Evolutionary conservation across 192 early-diverging fungal genomes (phyloP).

Genomic region (Backusella tuberculispora): DNA sequence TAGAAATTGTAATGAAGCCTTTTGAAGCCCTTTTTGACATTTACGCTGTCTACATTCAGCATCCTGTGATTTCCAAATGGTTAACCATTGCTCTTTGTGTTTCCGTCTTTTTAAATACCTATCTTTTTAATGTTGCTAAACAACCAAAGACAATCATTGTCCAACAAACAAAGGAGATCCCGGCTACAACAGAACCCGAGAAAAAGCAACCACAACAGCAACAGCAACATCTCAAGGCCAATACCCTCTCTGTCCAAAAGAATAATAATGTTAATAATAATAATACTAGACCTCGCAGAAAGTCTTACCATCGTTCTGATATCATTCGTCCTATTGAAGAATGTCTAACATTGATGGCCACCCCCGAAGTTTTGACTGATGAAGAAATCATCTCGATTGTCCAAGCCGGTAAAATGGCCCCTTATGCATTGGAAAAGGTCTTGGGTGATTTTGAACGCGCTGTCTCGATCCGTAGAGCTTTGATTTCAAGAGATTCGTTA

Average conservation of each 20-base stretch:
- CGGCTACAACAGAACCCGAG: neutral
- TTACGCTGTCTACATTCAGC: constrained; percentile 55
- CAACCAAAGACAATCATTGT: constrained; percentile 46
- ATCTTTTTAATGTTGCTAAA: constrained; percentile 63
- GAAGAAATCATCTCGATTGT: constrained; percentile 80
- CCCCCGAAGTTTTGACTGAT: constrained; percentile 61
- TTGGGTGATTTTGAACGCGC: constrained; percentile 81
- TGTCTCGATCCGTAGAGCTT: constrained; percentile 77
- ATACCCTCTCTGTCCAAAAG: constrained; percentile 24
- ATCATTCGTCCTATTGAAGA: constrained; percentile 47
- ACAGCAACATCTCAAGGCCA: constrained; percentile 12
- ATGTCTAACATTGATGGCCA: constrained; percentile 48
- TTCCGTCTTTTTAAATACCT: constrained; percentile 60
- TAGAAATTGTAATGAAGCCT: constrained; percentile 11
- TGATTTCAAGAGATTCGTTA: constrained; percentile 70
- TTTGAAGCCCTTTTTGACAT: constrained; percentile 50
- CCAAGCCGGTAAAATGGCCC: constrained; percentile 70
- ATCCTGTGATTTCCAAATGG: constrained; percentile 62
- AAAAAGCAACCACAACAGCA: neutral
- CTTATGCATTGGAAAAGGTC: constrained; percentile 89
- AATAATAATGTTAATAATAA: neutral
- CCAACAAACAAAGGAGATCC: neutral
- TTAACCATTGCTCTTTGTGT: constrained; percentile 50
- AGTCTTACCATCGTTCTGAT: constrained; percentile 22
- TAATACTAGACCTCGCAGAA: neutral